Base-by-base conservation (phyloP, 495 filamentous ascomycete species). In the Glarea lozoyensis region DNA sequence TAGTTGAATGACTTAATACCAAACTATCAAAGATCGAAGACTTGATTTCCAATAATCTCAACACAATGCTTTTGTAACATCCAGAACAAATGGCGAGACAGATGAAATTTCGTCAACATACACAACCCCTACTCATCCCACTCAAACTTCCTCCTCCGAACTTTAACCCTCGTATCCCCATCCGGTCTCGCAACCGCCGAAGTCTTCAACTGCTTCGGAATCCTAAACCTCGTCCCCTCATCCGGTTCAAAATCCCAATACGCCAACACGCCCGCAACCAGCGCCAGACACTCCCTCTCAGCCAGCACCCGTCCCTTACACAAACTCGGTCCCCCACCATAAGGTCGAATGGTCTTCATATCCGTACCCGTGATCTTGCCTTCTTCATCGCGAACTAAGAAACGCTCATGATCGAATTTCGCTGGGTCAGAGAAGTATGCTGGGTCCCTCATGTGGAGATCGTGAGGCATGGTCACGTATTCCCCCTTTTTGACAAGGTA, bases 391-490 rank as follows among this genome's bases (percentile, higher is more conserved):
- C 51, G 60, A 11, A 63, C 45, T n/a, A 79, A 60, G 41, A 72
- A 75, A 12, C 77, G 59, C 15, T 71, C 61, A 1, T 72, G 70
- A 40, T 69, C 65, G 48, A 72, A 81, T 31, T 65, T 60, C 31
- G 57, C 52, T 0, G 75, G 72, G 21, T 75, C 65, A 2, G 58
- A 54, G 44, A 71, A 79, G 31, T 65, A 64, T 13, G 45, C 51
- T 2, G 68, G 54, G 51, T 79, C 72, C 4, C 57, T 65, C 37
- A 72, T 63, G 39, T 74, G 62, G 24, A 70, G 56, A 5, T 68
- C 71, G 46, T 72, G 66, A 1, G 72, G 65, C 6, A 76, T 59
- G 6, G 65, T 61, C 19, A 75, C 43, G 32, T 62, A 68, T 13
- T 72, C 64, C 12, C 69, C 72, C 38, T 70, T 72, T 11, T 56